phyloP scores from a whole-genome alignment of 2,329 filamentous ascomycete genomes.

The Nigrospora osmanthi region DNA sequence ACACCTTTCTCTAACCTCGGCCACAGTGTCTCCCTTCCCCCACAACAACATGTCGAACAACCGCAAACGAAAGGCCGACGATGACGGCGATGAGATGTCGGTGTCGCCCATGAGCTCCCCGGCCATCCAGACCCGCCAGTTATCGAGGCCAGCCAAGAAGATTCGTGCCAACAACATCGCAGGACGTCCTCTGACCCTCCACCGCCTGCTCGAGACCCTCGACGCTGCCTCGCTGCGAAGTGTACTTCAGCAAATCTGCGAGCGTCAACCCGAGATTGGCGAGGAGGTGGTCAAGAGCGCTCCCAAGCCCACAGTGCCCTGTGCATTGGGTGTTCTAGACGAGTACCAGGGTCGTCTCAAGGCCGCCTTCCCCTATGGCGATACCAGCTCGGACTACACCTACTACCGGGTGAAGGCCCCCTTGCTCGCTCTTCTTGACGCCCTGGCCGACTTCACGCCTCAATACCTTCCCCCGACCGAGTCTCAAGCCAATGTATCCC shows the following conservation, averaged over 20 bases:
- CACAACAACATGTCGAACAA: constrained; percentile 43
- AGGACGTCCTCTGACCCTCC: constrained; percentile 46
- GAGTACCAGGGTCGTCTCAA: constrained; percentile 76
- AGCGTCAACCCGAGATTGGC: constrained; percentile 77
- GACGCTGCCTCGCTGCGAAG: constrained; percentile 76
- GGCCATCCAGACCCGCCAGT: constrained; percentile 59
- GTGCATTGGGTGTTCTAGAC: constrained; percentile 70
- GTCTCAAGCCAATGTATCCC: constrained; percentile 70
- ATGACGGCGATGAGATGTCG: constrained; percentile 83
- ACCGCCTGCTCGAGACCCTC: constrained; percentile 86
- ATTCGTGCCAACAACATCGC: constrained; percentile 55
- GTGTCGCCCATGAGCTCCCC: constrained; percentile 81
- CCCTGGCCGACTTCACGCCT: constrained; percentile 87
- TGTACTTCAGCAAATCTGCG: constrained; percentile 85
- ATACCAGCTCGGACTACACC: constrained; percentile 81
- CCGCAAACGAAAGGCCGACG: constrained; percentile 81
- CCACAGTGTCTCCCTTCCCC: constrained; percentile 36
- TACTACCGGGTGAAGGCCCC: constrained; percentile 88
- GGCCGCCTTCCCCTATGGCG: constrained; percentile 77
- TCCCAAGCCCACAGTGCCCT: constrained; percentile 76
- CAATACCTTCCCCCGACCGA: constrained; percentile 93
- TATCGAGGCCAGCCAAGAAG: constrained; percentile 58
- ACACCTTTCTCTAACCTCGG: constrained; percentile 4
- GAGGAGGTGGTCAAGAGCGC: constrained; percentile 78
- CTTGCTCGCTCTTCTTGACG: constrained; percentile 74